Conservation (phyloP, 1,139 yeast species). For the Debaryomyces psychrophilus region DNA sequence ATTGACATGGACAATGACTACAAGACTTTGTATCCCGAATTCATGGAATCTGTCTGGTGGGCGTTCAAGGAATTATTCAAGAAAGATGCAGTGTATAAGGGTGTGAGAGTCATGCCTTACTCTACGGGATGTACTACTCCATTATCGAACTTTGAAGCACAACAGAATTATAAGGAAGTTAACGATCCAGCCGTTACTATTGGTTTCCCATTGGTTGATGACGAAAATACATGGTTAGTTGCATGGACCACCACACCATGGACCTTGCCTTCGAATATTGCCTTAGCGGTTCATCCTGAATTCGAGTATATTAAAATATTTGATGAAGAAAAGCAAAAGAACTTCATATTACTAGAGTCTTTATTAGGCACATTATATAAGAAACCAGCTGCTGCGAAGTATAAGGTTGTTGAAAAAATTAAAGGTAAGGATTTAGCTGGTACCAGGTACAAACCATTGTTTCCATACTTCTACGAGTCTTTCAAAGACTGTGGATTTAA, state of each 20-base stretch:
- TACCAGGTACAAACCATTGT: conserved; percentile 77
- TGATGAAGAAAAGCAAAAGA: conserved; percentile 81
- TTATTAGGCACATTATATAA: conserved; percentile 84
- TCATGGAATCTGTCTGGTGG: conserved; percentile 99
- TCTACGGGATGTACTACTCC: conserved; percentile 98
- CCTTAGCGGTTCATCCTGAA: conserved; percentile 87
- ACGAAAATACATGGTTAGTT: conserved; percentile 78
- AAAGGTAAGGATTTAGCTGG: conserved; percentile 83
- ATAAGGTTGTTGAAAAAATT: conserved; percentile 76
- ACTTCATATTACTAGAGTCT: conserved; percentile 81
- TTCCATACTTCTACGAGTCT: conserved; percentile 74
- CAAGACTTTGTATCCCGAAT: conserved; percentile 92
- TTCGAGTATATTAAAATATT: conserved; percentile 89
- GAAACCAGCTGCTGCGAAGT: conserved; percentile 91
- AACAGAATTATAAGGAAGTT: conserved; percentile 96
- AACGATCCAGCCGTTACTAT: conserved; percentile 95
- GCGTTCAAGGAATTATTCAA: conserved; percentile 86
- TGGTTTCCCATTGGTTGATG: conserved; percentile 80
- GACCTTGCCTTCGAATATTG: conserved; percentile 95
- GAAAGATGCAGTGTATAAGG: conserved; percentile 88
- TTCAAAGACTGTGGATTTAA: conserved; percentile 79
- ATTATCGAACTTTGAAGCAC: conserved; percentile 96
- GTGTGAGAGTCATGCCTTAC: conserved; percentile 97
- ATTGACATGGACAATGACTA: conserved; percentile 98
- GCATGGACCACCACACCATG: conserved; percentile 99